Percentiles rank a stretch among this genome's conserved stretches.
Conservation (phyloP, 805 yeast genomes). For the Starmerella bombicola region DNA sequence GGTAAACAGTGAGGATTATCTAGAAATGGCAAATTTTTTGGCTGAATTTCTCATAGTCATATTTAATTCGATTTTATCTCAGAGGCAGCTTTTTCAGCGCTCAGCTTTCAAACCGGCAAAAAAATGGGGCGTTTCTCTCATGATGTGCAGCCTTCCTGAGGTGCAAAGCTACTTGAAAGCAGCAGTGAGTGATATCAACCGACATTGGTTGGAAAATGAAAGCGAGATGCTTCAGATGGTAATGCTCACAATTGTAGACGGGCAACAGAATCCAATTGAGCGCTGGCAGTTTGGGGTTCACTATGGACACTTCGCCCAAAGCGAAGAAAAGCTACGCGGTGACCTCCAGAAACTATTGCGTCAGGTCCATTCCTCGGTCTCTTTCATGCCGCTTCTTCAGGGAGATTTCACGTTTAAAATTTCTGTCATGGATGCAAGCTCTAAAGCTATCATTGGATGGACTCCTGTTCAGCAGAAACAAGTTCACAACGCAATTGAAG, state of each 20-base stretch:
- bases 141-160: slow-evolving; percentile 64
- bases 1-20: no score
- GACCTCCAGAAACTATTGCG: slow-evolving; percentile 80
- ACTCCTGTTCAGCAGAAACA: not conserved
- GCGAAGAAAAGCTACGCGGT: slow-evolving; percentile 40
- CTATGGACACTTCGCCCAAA: slow-evolving; percentile 16
- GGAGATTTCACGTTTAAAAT: slow-evolving; percentile 68
- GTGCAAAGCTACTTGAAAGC: slow-evolving; percentile 54
- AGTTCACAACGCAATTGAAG: not conserved
- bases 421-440: slow-evolving; percentile 54
- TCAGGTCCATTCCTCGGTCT: slow-evolving; percentile 77
- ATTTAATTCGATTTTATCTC: slow-evolving; percentile 70
- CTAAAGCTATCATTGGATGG: no score
- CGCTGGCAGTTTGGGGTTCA: slow-evolving; percentile 63
- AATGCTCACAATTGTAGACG: slow-evolving; percentile 58
- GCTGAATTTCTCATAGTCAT: slow-evolving; percentile 75
- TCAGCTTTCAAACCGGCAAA: slow-evolving; percentile 69
- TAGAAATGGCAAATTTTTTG: not conserved
- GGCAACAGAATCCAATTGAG: slow-evolving; percentile 57
- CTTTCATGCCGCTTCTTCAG: slow-evolving; percentile 67
- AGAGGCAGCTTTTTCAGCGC: slow-evolving; percentile 78
- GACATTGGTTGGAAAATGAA: slow-evolving; percentile 50
- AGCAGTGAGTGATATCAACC: slow-evolving; percentile 45
- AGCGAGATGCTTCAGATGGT: slow-evolving; percentile 39
- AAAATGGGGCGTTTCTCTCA: slow-evolving; percentile 66